These are phyloP conservation scores for Neoconidiobolus thromboides DNA, from an alignment of 371 early-diverging fungal species.

Conservation along the genomic window DNA sequence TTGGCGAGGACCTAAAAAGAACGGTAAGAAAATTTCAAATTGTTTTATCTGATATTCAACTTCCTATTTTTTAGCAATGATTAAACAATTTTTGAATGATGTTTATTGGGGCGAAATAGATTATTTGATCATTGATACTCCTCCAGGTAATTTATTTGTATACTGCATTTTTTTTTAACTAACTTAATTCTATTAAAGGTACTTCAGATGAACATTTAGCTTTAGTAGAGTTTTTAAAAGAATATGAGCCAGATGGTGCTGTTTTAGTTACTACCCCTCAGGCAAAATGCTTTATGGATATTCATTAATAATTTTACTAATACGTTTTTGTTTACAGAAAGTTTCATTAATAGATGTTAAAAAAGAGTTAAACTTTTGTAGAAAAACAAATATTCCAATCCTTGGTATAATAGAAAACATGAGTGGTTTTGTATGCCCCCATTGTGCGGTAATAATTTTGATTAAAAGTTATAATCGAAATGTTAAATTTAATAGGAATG, in stretches of 20 bases:
- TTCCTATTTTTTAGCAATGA: slow-evolving; percentile 33
- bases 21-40: slow-evolving; percentile 19
- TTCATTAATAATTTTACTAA: not conserved
- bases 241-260: slow-evolving; percentile 57
- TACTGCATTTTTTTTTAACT: not conserved
- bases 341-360: slow-evolving; percentile 75
- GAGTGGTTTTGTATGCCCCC: slow-evolving; percentile 78
- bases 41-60: not conserved
- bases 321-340: slow-evolving; percentile 7
- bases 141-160: slow-evolving; percentile 40
- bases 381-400: slow-evolving; percentile 52
- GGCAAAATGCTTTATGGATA: slow-evolving; percentile 13
- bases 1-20: slow-evolving; percentile 93
- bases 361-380: slow-evolving; percentile 71
- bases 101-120: slow-evolving; percentile 76
- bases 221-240: slow-evolving; percentile 53
- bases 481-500: slow-evolving; percentile 45
- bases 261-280: slow-evolving; percentile 89
- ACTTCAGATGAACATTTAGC: slow-evolving; percentile 88
- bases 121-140: slow-evolving; percentile 83
- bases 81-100: slow-evolving; percentile 77
- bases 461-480: not conserved
- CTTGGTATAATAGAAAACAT: slow-evolving; percentile 90
- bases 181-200: slow-evolving; percentile 15
- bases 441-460: slow-evolving; percentile 38